Conservation (phyloP, 805 yeast genomes). For the Yarrowia deformans region DNA sequence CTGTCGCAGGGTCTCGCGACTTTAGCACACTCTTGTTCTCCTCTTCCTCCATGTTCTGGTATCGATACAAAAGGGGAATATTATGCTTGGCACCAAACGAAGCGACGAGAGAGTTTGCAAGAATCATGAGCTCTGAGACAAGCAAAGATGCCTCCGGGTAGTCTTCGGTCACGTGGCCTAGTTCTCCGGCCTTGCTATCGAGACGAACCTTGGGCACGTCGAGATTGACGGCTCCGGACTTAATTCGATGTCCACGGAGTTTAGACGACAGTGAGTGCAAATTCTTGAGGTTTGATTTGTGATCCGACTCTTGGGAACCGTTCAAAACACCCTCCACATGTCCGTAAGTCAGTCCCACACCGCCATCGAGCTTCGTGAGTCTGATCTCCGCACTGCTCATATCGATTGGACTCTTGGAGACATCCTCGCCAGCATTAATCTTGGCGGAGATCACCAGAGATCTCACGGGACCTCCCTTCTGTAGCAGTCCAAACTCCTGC, state of each 20-base stretch:
- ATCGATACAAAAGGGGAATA: constrained; percentile 48
- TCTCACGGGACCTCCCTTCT: constrained; percentile 9
- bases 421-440: background rate
- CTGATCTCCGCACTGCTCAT: constrained; percentile 49
- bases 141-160: constrained; percentile 62
- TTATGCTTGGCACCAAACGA: constrained; percentile 42
- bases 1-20: background rate
- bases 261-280: constrained; percentile 50
- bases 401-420: constrained; percentile 1
- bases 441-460: constrained; percentile 17
- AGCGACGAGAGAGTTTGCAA: constrained; percentile 64
- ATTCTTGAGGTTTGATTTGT: constrained; percentile 51
- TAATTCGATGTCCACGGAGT: constrained; percentile 50
- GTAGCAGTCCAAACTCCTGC: constrained; percentile 21
- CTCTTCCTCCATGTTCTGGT: constrained; percentile 43
- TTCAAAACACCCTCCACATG: constrained; percentile 63
- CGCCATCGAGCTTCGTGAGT: constrained; percentile 45
- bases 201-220: constrained; percentile 40
- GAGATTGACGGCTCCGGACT: constrained; percentile 55
- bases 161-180: constrained; percentile 46
- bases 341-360: constrained; percentile 58
- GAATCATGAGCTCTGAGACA: constrained; percentile 85
- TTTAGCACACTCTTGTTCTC: background rate
- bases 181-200: constrained; percentile 34
- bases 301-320: constrained; percentile 38